Conservation (phyloP, 1,139 yeast genomes). For the Yamadazyma atmosphaerica region DNA sequence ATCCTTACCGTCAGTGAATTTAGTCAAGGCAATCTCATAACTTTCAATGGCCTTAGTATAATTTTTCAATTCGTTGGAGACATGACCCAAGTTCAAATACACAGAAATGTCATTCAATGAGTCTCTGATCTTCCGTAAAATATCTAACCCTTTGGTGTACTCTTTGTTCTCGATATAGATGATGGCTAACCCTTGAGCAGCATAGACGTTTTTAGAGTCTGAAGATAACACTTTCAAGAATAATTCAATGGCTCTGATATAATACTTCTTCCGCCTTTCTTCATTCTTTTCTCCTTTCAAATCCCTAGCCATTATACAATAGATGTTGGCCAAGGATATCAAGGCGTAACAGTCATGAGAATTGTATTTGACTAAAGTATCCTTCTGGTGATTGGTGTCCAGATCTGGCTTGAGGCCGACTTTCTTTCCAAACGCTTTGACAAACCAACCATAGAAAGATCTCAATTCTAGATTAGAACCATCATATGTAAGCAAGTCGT, state of each 20-base stretch:
- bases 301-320: constrained; percentile 81
- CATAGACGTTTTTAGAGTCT: constrained; percentile 86
- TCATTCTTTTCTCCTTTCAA: constrained; percentile 54
- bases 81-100: constrained; percentile 86
- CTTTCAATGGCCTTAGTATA: constrained; percentile 85
- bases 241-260: constrained; percentile 83
- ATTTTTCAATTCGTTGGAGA: constrained; percentile 78
- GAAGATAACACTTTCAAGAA: constrained; percentile 84
- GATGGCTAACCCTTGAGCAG: constrained; percentile 97
- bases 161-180: constrained; percentile 87
- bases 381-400: constrained; percentile 81
- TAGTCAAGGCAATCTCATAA: constrained; percentile 75
- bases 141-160: constrained; percentile 74
- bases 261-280: constrained; percentile 74
- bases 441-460: constrained; percentile 90
- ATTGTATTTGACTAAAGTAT: constrained; percentile 77
- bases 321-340: constrained; percentile 86
- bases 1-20: constrained; percentile 65
- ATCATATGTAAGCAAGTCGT: constrained; percentile 51
- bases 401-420: constrained; percentile 55
- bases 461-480: constrained; percentile 77
- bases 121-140: constrained; percentile 86
- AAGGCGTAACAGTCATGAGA: constrained; percentile 90
- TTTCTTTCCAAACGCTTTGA: constrained; percentile 60
- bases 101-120: constrained; percentile 83